Base-by-base conservation (phyloP, 1,284 basidiomycete species). In the Sanghuangporus sanghuang region DNA sequence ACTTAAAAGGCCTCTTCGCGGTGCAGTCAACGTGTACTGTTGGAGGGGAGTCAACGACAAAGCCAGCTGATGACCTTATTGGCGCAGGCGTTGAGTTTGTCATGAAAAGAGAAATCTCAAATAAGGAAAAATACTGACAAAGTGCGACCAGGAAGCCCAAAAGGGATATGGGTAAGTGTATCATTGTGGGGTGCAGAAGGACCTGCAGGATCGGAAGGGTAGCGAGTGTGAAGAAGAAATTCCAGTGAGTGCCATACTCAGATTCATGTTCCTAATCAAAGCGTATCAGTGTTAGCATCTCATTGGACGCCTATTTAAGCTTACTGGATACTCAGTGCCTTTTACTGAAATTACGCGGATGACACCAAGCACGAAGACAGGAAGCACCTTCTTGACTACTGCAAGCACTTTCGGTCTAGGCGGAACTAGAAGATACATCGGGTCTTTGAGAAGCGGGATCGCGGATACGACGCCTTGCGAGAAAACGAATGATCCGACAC, bases 191-290 rank as follows among this genome's bases (percentile, higher is more conserved):
- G 64, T 90, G 86, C 6, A 94, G 72, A 0, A 87, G 63, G 0
- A 90, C 84, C 67, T 94, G 89, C 6, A 93, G 75, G 0, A 92
- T 73, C 0, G 96, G 96, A 2, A 98, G 74, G 0, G 93, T 67
- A 0, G 88, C 94, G 12, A 99, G 80, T 0, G 97, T 98, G 70
- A 98, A 84, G 81, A 99, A 99, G 75, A 99, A 99, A 74, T 99
- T 99, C 97, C 97, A 99, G 72, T 98, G 96, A 0, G 88, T 87
- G 1, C 97, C 97, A 69, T 99, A 99, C 77, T 99, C 96, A 0
- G 94, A 89, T 50, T 92, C 87, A 68, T 99, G 97, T 79, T 99
- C 96, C 94, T 96, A 67, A 3, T 7, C 39, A 44, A 27, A 56
- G 35, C 57, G 55, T 32, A 40, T 52, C 40, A 35, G 16, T 18